Evolutionary conservation across 345 rosid species (phyloP).

Genomic region (Corchorus olitorius): DNA sequence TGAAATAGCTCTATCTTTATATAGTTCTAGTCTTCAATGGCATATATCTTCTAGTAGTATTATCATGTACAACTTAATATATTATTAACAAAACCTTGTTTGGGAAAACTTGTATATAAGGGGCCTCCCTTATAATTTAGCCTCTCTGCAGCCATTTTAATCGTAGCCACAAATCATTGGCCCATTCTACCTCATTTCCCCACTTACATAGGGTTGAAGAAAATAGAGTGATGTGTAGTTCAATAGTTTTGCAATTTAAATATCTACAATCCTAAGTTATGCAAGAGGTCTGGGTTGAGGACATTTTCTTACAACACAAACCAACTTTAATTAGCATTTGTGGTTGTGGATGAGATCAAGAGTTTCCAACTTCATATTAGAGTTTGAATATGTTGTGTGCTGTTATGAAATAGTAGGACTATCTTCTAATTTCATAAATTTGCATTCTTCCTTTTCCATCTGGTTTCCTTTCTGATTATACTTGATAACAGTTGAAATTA

Average conservation of each 20-base stretch:
- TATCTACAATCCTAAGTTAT: background rate
- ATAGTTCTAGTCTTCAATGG: background rate
- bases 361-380: background rate
- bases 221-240: background rate
- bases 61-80: background rate
- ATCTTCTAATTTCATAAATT: background rate
- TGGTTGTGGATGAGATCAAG: background rate
- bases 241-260: background rate
- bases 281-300: background rate
- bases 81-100: background rate
- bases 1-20: background rate
- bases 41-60: background rate
- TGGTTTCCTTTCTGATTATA: background rate
- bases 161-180: background rate
- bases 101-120: background rate
- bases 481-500: background rate
- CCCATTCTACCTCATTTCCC: background rate
- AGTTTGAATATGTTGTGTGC: background rate
- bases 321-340: background rate
- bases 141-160: background rate
- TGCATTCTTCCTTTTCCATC: background rate
- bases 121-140: background rate
- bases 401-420: background rate
- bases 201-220: background rate
- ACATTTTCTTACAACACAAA: background rate